These are phyloP conservation scores for Fusarium dlaminii DNA, from an alignment of 2,329 filamentous ascomycete genomes.

Conservation along the genomic window DNA sequence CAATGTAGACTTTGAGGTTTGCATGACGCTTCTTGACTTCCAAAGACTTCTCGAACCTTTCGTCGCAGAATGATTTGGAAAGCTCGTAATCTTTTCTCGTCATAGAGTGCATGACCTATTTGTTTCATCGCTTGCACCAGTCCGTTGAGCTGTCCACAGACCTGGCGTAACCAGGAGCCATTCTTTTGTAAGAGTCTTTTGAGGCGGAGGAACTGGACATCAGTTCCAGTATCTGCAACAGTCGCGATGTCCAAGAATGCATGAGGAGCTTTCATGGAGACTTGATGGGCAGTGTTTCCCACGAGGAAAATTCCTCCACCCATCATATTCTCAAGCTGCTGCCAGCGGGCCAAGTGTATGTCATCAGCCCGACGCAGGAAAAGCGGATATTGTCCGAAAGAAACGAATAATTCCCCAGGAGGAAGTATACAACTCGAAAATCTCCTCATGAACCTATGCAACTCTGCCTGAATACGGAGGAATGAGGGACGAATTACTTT, in stretches of 20 bases:
- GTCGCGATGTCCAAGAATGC: not conserved
- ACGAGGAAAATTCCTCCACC: not conserved
- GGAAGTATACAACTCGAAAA: not conserved
- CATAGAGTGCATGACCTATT: not conserved
- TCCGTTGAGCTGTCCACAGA: not conserved
- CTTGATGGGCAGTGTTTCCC: not conserved
- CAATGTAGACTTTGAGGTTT: not conserved
- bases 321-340: not conserved
- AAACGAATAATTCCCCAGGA: rapidly evolving
- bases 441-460: not conserved
- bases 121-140: not conserved
- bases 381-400: rapidly evolving
- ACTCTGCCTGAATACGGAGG: not conserved
- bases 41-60: not conserved
- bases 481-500: not conserved
- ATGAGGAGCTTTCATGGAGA: not conserved
- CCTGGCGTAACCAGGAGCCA: not conserved
- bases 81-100: not conserved
- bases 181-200: not conserved
- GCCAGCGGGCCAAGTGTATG: not conserved
- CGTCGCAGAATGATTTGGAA: not conserved
- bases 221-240: not conserved
- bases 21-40: not conserved
- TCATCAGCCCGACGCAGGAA: not conserved
- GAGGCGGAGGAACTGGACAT: not conserved